Base-by-base conservation (phyloP, 2,329 filamentous ascomycete genomes). In the Celoporthe dispersa region DNA sequence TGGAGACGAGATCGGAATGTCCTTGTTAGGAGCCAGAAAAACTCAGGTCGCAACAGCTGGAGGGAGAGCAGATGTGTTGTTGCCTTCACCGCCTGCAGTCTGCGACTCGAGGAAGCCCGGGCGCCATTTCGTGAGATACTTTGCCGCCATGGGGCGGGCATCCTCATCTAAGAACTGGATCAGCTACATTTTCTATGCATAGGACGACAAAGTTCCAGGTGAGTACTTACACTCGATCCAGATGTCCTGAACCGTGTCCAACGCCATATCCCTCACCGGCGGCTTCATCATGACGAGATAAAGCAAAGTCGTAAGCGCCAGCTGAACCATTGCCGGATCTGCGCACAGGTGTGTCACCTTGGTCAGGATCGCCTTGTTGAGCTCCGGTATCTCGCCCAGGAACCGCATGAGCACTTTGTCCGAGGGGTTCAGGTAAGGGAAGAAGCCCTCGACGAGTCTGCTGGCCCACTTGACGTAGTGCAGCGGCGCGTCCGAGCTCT, bases 401-500 rank as follows among this genome's bases (percentile, higher is more conserved):
- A 98, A 97, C 48, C 96, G 89, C 37, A 97, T 94, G 68, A 99
- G 83, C 31, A 97, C 88, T 79, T 96, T 95, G 78, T 99, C 96
- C 71, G 93, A 92, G 1, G 91, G 88, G 77, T 98, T 94, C n/a
- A 98, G 85, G 79, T 97, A 98, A 4, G 93, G 93, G 44, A 97
- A 81, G 75, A 99, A 93, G 1, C 92, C 92, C 77, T 98, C 94
- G 25, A 99, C 85, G n/a, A 98, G 85, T 71, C 90, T 91, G 72
- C 94, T 81, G 2, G 90, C 89, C 87, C 92, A 97, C 76, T 89
- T 89, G 71, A 94, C 90, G 79, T 97, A 98, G 79, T 96, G 88
- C 44, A 86, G 77, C 3, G 87, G 84, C 9, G 86, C 85, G 55
- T 85, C 83, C 14, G 79, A 78, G 44, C 79, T 80, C n/a, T 77